A percentile compares a stretch with the other conserved stretches of the same genome.
phyloP scores from a whole-genome alignment of 257 asterid genomes.

The Buddleja alternifolia region DNA sequence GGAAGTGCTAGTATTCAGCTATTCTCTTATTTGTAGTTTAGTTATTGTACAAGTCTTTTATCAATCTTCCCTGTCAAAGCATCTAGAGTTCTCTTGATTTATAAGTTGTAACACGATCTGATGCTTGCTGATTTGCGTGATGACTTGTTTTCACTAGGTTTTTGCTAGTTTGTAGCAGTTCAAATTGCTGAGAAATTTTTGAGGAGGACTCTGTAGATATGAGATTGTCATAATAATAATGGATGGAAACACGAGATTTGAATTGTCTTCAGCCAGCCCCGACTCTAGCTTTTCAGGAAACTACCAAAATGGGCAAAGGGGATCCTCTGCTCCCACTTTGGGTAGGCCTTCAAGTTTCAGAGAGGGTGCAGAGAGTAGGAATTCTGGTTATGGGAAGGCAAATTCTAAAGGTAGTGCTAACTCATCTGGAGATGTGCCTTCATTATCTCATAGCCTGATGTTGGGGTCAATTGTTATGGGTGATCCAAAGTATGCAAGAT shows the following conservation, averaged over 20 bases:
- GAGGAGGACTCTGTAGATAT: conserved; percentile 37
- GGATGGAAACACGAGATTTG: conserved; percentile 87
- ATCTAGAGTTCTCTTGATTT: conserved; percentile 10
- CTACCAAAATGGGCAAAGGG: conserved; percentile 72
- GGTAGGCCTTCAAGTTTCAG: conserved; percentile 85
- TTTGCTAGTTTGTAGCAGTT: conserved; percentile 32
- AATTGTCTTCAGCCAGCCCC: conserved; percentile 70
- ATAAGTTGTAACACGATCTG: conserved; percentile 10
- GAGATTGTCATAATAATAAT: conserved; percentile 46
- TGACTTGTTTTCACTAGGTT: conserved; percentile 28
- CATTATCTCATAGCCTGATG: conserved; percentile 64
- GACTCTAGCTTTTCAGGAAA: conserved; percentile 69
- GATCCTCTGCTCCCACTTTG: conserved; percentile 60
- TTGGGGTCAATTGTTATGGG: conserved; percentile 72
- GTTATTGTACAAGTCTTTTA: conserved; percentile 3
- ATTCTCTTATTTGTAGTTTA: background rate
- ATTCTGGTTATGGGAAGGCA: conserved; percentile 61
- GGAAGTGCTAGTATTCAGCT: background rate
- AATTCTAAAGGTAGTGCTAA: conserved; percentile 60
- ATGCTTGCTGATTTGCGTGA: conserved; percentile 25
- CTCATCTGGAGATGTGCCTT: conserved; percentile 59
- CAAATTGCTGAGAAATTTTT: conserved; percentile 24
- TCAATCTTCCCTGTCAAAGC: background rate
- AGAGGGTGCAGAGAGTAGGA: conserved; percentile 70
- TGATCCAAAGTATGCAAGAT: conserved; percentile 52